These are phyloP conservation scores for Clonostachys solani DNA, from an alignment of 2,329 filamentous ascomycete genomes.

Conservation along the genomic window DNA sequence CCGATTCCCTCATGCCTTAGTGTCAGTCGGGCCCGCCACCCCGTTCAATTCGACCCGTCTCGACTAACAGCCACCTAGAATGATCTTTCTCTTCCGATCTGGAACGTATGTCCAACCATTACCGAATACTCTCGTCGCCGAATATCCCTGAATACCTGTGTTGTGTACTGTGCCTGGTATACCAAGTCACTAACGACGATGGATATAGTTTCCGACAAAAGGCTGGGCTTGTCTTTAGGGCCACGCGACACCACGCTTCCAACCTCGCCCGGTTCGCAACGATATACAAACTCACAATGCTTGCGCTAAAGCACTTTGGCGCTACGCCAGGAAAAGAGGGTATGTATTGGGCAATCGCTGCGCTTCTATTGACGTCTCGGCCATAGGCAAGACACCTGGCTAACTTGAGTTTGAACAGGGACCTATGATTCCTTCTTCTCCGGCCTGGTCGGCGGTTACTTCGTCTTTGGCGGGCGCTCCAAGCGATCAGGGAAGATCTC, in stretches of 20 bases:
- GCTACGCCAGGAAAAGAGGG: slow-evolving; percentile 56
- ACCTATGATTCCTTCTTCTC: slow-evolving; percentile 82
- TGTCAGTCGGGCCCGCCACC: slow-evolving; percentile 37
- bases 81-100: slow-evolving; percentile 95
- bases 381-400: neutral
- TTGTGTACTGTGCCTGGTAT: neutral
- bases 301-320: slow-evolving; percentile 64
- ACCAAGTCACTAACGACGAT: slow-evolving; percentile 7
- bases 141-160: neutral
- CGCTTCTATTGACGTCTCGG: neutral
- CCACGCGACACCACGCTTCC: slow-evolving; percentile 83
- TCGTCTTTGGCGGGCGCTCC: slow-evolving; percentile 74
- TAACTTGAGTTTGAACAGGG: slow-evolving; percentile 27
- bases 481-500: slow-evolving; percentile 64
- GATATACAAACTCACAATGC: slow-evolving; percentile 82
- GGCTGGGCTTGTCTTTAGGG: slow-evolving; percentile 70
- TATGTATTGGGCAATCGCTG: slow-evolving; percentile 7
- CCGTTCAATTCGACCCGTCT: slow-evolving; percentile 20
- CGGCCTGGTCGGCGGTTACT: slow-evolving; percentile 84
- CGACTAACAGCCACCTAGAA: slow-evolving; percentile 44
- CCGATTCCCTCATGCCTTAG: slow-evolving; percentile 94
- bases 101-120: slow-evolving; percentile 61
- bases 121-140: neutral
- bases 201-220: slow-evolving; percentile 67
- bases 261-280: slow-evolving; percentile 91